phyloP scores from a whole-genome alignment of 305 asterid species.

The Plantago lanceolata region DNA sequence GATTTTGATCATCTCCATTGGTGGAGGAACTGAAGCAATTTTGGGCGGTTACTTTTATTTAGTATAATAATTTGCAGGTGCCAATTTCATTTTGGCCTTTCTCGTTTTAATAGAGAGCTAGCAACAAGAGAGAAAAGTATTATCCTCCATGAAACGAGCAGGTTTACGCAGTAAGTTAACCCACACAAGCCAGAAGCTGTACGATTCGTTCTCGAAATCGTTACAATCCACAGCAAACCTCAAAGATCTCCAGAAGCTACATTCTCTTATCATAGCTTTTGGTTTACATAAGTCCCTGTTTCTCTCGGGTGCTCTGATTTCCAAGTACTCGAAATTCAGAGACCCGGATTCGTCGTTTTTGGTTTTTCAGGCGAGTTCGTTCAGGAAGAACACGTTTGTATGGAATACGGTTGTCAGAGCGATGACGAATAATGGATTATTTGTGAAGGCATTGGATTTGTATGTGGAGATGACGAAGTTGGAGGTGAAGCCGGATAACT shows the following conservation, averaged over 20 bases:
- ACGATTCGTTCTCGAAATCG: conserved; percentile 46
- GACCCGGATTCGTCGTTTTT: conserved; percentile 44
- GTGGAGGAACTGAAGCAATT: no score
- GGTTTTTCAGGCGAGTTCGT: conserved; percentile 35
- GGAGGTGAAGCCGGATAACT: conserved; percentile 46
- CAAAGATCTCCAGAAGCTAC: conserved; percentile 46
- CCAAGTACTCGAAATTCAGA: conserved; percentile 60
- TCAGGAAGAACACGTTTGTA: conserved; percentile 31
- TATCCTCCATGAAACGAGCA: conserved; percentile 10
- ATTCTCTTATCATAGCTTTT: conserved; percentile 40
- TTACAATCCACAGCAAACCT: conserved; percentile 36
- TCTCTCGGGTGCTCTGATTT: conserved; percentile 59
- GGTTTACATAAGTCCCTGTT: conserved; percentile 46
- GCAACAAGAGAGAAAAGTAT: not conserved
- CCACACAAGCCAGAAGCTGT: conserved; percentile 31
- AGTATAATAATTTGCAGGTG: no score
- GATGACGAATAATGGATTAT: conserved; percentile 56
- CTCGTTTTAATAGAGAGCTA: no score
- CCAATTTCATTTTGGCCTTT: no score
- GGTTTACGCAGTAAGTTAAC: conserved; percentile 22
- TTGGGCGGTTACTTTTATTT: no score
- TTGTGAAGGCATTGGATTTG: conserved; percentile 43
- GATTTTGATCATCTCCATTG: conserved; percentile 22
- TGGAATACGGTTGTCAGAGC: conserved; percentile 79
- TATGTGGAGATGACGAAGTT: conserved; percentile 50